Conservation (phyloP, 2,329 filamentous ascomycete species). For the Hypoxylon sp. region DNA sequence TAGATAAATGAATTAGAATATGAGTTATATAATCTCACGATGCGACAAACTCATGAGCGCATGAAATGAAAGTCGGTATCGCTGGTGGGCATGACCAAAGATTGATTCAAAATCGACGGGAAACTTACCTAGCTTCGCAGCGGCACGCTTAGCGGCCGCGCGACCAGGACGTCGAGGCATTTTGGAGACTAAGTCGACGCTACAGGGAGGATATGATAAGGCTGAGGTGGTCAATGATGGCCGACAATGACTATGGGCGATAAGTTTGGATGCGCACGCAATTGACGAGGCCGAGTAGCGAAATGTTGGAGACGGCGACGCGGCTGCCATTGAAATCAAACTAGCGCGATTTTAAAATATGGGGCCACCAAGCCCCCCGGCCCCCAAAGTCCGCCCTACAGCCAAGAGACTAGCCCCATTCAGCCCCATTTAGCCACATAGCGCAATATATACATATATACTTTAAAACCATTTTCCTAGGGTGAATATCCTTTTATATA, state of each 20-base stretch:
- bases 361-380: neutral
- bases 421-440: neutral
- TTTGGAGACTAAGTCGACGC: neutral
- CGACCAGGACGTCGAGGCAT: conserved; percentile 59
- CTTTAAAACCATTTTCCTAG: too few species aligned
- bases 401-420: neutral
- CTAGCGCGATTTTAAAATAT: neutral
- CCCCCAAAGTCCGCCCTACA: neutral
- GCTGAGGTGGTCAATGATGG: neutral
- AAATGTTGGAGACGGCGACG: conserved; percentile 4
- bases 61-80: neutral
- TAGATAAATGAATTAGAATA: conserved; percentile 44
- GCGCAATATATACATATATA: neutral
- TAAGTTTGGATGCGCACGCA: neutral
- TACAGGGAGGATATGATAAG: neutral
- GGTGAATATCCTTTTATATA: too few species aligned
- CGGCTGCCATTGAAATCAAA: neutral
- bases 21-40: conserved; percentile 14
- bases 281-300: neutral
- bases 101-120: neutral
- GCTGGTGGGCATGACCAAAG: conserved; percentile 3
- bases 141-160: conserved; percentile 60
- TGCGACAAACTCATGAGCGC: conserved; percentile 10
- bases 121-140: conserved; percentile 58
- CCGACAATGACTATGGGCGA: neutral